These are phyloP conservation scores for Arthrobotrys entomopaga DNA, from an alignment of 2,329 filamentous ascomycete species.

Conservation along the genomic window DNA sequence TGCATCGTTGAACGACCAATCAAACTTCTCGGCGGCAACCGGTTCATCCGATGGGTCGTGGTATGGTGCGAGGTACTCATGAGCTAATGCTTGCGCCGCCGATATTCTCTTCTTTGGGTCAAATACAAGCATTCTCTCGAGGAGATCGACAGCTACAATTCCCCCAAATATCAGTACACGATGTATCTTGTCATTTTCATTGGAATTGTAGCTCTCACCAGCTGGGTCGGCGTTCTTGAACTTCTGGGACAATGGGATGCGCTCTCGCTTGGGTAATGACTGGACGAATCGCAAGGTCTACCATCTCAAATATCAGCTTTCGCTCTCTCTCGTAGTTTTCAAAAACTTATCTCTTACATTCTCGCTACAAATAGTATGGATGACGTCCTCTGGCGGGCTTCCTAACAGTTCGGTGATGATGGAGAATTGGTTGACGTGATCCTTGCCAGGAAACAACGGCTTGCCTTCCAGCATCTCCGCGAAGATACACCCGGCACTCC, in stretches of 20 bases:
- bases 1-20: conserved; percentile 99
- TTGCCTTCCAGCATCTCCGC: conserved; percentile 99
- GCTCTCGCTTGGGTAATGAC: conserved; percentile 92
- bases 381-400: conserved; percentile 97
- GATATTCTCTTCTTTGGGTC: conserved; percentile 96
- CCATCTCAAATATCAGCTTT: conserved; percentile 18
- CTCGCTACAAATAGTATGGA: conserved; percentile 97
- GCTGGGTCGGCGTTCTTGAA: conserved; percentile 93
- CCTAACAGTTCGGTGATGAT: conserved; percentile 98
- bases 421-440: conserved; percentile 99
- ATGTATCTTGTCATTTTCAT: too few relatives aligned
- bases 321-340: not conserved
- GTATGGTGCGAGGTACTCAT: conserved; percentile 95
- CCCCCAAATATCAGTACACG: not conserved
- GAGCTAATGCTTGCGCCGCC: conserved; percentile 83
- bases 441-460: conserved; percentile 96
- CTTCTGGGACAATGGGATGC: conserved; percentile 84
- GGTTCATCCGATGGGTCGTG: conserved; percentile 98
- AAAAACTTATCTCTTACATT: conserved; percentile 72
- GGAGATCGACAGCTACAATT: conserved; percentile 81
- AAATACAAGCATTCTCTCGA: conserved; percentile 97
- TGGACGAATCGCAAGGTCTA: conserved; percentile 87
- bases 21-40: conserved; percentile 94
- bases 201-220: conserved; percentile 67
- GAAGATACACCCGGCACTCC: conserved; percentile 99